A percentile compares a stretch with the other conserved stretches of the same genome.
phyloP scores from a whole-genome alignment of 305 asterid species.

The Solanum hybrid region DNA sequence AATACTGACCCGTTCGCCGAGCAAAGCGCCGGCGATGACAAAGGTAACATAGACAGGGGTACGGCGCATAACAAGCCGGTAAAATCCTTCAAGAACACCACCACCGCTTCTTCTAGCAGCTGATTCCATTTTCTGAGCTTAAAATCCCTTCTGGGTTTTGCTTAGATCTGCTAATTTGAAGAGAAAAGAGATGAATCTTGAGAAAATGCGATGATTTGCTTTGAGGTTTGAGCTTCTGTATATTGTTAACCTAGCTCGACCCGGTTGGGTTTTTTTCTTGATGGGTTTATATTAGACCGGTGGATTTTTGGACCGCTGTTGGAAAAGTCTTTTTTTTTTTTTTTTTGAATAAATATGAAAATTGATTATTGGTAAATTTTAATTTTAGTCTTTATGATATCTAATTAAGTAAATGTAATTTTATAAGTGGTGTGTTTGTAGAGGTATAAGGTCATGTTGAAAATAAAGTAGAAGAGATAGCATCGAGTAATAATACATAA shows the following conservation, averaged over 20 bases:
- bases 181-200: neutral
- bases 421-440: too few relatives aligned
- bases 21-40: slow-evolving; percentile 89
- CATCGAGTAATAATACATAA: neutral
- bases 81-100: slow-evolving; percentile 69
- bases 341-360: neutral
- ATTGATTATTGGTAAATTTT: neutral
- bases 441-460: neutral
- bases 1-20: slow-evolving; percentile 75
- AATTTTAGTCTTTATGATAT: neutral
- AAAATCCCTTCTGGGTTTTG: slow-evolving; percentile 14
- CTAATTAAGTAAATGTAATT: neutral
- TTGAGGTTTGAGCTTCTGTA: neutral
- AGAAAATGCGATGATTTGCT: neutral
- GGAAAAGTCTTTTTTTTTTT: neutral
- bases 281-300: neutral
- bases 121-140: slow-evolving; percentile 31
- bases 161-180: neutral
- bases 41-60: slow-evolving; percentile 81
- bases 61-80: slow-evolving; percentile 72
- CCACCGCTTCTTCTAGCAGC: slow-evolving; percentile 49
- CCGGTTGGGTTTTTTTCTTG: neutral
- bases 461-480: too few relatives aligned
- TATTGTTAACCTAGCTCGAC: neutral
- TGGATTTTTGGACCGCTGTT: neutral